phyloP scores from a whole-genome alignment of 139 green algal genomes.

The Tetratostichococcus sp. region DNA sequence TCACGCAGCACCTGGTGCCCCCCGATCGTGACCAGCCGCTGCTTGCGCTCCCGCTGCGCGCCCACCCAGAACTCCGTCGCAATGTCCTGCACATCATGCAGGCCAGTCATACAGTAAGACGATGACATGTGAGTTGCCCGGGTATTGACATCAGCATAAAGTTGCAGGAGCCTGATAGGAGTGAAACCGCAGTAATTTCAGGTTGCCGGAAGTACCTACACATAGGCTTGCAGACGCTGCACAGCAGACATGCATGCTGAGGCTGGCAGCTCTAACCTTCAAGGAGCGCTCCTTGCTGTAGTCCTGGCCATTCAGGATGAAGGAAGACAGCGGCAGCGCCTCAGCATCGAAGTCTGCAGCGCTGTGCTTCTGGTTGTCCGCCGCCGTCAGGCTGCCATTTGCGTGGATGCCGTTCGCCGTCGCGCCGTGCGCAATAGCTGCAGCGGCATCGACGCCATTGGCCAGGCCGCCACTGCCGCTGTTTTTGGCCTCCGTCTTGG shows the following conservation, averaged over 20 bases:
- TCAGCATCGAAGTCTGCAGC: constrained; percentile 43
- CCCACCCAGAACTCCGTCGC: constrained; percentile 31
- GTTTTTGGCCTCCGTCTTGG: too few species aligned
- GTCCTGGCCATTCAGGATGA: constrained; percentile 36
- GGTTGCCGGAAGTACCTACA: too few species aligned
- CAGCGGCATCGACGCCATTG: too few species aligned
- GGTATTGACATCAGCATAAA: too few species aligned
- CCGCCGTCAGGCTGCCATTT: background rate
- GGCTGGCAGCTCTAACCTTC: background rate
- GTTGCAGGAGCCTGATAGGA: too few species aligned
- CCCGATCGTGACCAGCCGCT: constrained; percentile 22
- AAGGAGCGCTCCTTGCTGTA: constrained; percentile 21
- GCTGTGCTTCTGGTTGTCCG: constrained; percentile 18
- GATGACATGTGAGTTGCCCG: too few species aligned
- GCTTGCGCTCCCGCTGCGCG: constrained; percentile 15
- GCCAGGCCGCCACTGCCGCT: too few species aligned
- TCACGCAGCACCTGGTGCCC: constrained; percentile 37
- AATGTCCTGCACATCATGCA: constrained; percentile 27
- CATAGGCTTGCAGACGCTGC: too few species aligned
- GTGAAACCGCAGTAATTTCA: too few species aligned
- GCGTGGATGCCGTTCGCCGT: too few species aligned
- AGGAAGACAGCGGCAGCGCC: constrained; percentile 32
- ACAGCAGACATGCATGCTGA: too few species aligned
- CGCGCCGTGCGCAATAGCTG: background rate
- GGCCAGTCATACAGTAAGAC: background rate